A percentile compares a stretch with the other conserved stretches of the same genome.
These are phyloP conservation scores for Talaromyces sp. DNA, from an alignment of 2,329 filamentous ascomycete genomes.

Conservation along the genomic window DNA sequence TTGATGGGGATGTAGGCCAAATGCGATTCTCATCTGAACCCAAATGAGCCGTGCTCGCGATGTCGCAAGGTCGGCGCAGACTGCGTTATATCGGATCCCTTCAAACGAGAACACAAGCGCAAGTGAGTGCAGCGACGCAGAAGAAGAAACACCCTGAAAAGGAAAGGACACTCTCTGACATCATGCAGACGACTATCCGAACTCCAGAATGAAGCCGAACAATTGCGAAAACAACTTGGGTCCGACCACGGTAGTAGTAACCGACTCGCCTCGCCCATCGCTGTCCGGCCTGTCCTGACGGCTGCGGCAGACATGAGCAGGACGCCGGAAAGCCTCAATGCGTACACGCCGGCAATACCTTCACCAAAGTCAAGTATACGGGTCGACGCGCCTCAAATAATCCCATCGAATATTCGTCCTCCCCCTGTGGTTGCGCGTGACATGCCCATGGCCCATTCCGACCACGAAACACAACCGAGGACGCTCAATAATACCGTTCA, in stretches of 20 bases:
- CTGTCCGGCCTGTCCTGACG: slow-evolving; percentile 19
- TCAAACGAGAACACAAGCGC: slow-evolving; percentile 41
- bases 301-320: slow-evolving; percentile 27
- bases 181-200: slow-evolving; percentile 30
- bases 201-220: slow-evolving; percentile 33
- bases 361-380: slow-evolving; percentile 17
- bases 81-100: slow-evolving; percentile 39
- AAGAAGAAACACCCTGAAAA: background rate
- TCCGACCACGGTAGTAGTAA: slow-evolving; percentile 19
- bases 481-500: slow-evolving; percentile 24
- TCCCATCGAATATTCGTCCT: slow-evolving; percentile 16
- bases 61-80: slow-evolving; percentile 32
- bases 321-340: slow-evolving; percentile 16
- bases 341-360: slow-evolving; percentile 18
- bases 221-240: slow-evolving; percentile 31
- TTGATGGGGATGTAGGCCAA: slow-evolving; percentile 22
- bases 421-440: slow-evolving; percentile 3
- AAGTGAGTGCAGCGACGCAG: slow-evolving; percentile 22
- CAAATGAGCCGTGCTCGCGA: slow-evolving; percentile 31
- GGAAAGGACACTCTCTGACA: background rate
- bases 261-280: slow-evolving; percentile 21
- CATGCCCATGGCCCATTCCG: background rate
- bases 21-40: slow-evolving; percentile 37
- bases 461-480: slow-evolving; percentile 24
- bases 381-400: slow-evolving; percentile 17